Evolutionary conservation across 768 basidiomycete species (phyloP), one percentile per base, ranked within the genome.

Genomic region (Polyporus arcularius): DNA sequence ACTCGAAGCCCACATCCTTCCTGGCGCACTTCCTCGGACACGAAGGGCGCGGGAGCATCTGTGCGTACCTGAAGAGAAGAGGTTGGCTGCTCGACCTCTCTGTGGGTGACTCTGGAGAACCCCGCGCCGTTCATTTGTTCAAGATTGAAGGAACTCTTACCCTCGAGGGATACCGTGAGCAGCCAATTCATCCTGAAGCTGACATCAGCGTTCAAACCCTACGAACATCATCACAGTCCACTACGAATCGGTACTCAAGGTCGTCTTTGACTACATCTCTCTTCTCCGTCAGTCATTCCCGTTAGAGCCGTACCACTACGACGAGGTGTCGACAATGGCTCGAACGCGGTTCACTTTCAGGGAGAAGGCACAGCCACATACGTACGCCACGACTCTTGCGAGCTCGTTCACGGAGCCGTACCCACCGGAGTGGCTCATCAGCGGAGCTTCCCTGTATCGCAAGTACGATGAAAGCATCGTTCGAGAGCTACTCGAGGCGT

Each of bases 31-130:
- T 81, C 66, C 61, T 82, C 32, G 82, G 81, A 5, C 81, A 83
- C 63, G 82, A 83, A 68, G 81, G 82, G 2, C 73, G 74, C 1
- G 84, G 84, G 0, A 84, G 82, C 15, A 65, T 84, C 40, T 73
- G 75, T 45, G 78, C 80, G 0, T 80, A 79, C 64, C 72, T 85
- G 50, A 85, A 85, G 72, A 71, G 74, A 55, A 73, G 77, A 55
- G 80, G 81, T 7, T 61, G 71, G 78, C 48, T 78, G 73, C 7
- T 82, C 76, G 9, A 66, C 65, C 16, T 74, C 66, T 41, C 48
- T 63, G 45, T 74, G 58, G 14, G 75, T 69, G 30, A 74, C 71
- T 28, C 79, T 74, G 11, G 80, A 76, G 65, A 55, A 16, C 58
- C 69, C 47, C 60, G 65, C 30, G 64, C 61, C 15, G 65, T 69